Base-by-base conservation (phyloP, 2,329 filamentous ascomycete species). In the Aspergillus luchuensis region DNA sequence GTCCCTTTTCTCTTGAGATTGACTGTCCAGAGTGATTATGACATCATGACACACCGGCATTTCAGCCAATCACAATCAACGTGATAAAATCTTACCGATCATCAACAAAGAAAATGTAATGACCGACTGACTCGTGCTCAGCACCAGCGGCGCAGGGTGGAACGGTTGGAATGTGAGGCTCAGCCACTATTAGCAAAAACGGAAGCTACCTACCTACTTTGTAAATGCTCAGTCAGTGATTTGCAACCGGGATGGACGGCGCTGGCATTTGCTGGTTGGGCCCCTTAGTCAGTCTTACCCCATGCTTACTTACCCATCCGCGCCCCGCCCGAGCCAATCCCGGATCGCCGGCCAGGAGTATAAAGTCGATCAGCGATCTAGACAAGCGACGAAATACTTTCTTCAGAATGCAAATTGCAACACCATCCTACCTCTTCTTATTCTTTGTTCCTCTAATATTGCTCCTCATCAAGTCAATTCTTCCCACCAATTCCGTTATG, bases 401-500 rank as follows among this genome's bases (percentile, higher is more conserved):
- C n/a, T 28, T n/a, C 28, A 30, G 28, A 56, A 56, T 56, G 53
- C 53, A 23, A 7, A 47, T 36, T 30, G 7, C 53, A 56, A 21
- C 25, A 47, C 25, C 41, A 10, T 33, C 30, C 39, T 56, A 56
- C 2, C 30, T 11, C 25, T 5, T 43, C 8, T 19, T 56, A 10
- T 23, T 56, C 23, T 25, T 56, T n/a, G 5, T 45, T n/a, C 41
- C 41, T 21, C 11, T 56, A 25, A 43, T 56, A 10, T 5, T 47
- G 2, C 43, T 56, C 25, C 25, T 56, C 11, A 23, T 45, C 53
- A 56, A 38, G 30, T 10, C 53, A 10, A 38, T 56, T 5, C 1
- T 47, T 17, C 15, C 53, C 8, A 45, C 17, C n/a, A 56, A 21
- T 2, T 19, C 28, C 21, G 38, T 47, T n/a, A 89, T 89, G 86